Conservation (phyloP, 139 green algal species). For the Tetradesmus lagerheimii region DNA sequence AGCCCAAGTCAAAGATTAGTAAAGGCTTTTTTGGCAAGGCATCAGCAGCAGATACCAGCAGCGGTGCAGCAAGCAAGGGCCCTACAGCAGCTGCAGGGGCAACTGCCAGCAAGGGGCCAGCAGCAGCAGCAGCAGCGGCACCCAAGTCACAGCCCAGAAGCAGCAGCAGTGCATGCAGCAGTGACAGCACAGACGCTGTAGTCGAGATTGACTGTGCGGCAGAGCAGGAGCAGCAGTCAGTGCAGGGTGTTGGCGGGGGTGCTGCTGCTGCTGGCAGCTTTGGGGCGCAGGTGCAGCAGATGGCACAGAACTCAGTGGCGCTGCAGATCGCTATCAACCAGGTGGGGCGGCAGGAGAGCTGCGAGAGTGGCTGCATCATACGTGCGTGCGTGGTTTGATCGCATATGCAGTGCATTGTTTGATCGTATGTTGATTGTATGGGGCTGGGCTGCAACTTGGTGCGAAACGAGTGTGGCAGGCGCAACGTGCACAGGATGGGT, state of each 20-base stretch:
- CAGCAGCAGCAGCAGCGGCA: background rate
- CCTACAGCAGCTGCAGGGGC: background rate
- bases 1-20: background rate
- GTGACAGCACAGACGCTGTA: conserved; percentile 6
- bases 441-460: too few relatives aligned
- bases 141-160: background rate
- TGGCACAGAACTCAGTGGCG: conserved; percentile 48
- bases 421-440: too few relatives aligned
- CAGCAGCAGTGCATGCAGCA: conserved; percentile 1
- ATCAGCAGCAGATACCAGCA: background rate
- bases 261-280: background rate
- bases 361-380: too few relatives aligned
- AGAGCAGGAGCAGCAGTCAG: conserved; percentile 8
- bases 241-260: background rate
- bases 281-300: conserved; percentile 36
- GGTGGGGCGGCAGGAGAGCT: conserved; percentile 62
- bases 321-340: conserved; percentile 63
- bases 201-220: conserved; percentile 57
- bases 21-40: conserved; percentile 30
- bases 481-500: too few relatives aligned
- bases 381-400: too few relatives aligned
- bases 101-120: background rate
- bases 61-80: background rate
- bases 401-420: too few relatives aligned
- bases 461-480: too few relatives aligned